Evolutionary conservation across 108 stramenopile species (phyloP), one percentile per base, ranked within the genome.

Genomic region (Mayamaea pseudoterrestris): DNA sequence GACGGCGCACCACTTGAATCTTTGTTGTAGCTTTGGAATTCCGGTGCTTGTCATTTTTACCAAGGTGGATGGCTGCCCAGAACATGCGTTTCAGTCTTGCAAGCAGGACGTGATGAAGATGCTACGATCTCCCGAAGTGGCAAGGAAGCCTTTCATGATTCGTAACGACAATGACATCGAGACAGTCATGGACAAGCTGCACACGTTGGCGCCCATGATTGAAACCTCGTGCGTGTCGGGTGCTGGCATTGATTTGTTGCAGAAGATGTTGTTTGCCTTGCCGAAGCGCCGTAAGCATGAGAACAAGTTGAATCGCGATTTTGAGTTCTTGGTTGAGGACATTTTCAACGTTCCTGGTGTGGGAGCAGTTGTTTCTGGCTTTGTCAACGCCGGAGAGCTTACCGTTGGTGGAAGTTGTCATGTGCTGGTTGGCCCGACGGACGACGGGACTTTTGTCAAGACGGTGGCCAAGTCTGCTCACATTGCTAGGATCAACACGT

Each of bases 1-100:
- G 96, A 99, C 98, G 30, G 77, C 81, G 36, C 96, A 99, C 52
- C 98, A 99, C 64, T 69, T 99, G 44, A 93, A 93, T 61, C 70
- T 99, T 20, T 94, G 93, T 44, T 88, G 90, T 57, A 95, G 93
- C 16, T 94, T 95, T 45, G 82, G 88, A 28, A 92, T 97, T 36
- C 93, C 95, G 20, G 60, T 93, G 17, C 70, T 91, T 41, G 81
- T 97, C 17, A 73, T 93, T 13, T 90, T 97, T 42, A 97, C 98
- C n/a, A 99, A 99, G 50, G 57, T 97, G 11, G 98, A 99, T 68
- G 93, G 97, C 35, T 94, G 90, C 44, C 96, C 98, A 0, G 73
- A 76, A 22, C 82, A 93, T 64, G 93, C 96, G 5, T 66, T 96
- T 24, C 70, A 93, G 59, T 81, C 83, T 39, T 96, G 93, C 12